phyloP scores from a whole-genome alignment of 768 basidiomycete genomes.

The Termitomyces sp. region DNA sequence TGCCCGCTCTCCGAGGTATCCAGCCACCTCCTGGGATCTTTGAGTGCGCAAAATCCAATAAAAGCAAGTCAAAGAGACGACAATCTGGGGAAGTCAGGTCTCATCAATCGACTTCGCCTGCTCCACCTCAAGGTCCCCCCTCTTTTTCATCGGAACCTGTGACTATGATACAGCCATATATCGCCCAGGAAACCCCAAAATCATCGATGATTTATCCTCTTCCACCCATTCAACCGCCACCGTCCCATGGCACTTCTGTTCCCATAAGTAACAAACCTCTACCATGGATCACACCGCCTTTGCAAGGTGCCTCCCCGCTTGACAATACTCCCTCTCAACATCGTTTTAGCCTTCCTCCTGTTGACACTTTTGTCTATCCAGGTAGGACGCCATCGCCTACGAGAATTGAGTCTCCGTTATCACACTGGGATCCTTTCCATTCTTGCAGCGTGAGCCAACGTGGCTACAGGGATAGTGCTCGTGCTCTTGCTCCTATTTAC shows the following conservation, averaged over 20 bases:
- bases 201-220: neutral
- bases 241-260: neutral
- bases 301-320: neutral
- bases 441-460: conserved; percentile 7
- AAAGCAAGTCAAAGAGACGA: conserved; percentile 43
- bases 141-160: conserved; percentile 25
- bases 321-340: neutral
- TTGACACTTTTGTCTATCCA: conserved; percentile 3
- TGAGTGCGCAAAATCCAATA: conserved; percentile 58
- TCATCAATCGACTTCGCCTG: neutral
- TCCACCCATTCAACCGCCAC: neutral
- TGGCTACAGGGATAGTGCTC: conserved; percentile 22
- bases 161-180: conserved; percentile 38
- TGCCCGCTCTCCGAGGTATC: conserved; percentile 52
- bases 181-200: neutral
- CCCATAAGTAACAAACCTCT: neutral
- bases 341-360: conserved; percentile 6
- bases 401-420: neutral
- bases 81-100: conserved; percentile 33
- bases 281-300: neutral
- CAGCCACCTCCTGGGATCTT: conserved; percentile 64
- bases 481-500: conserved; percentile 60
- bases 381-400: neutral
- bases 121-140: neutral
- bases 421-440: conserved; percentile 4